Percentiles rank a stretch among this genome's conserved stretches.
These are phyloP conservation scores for Alternaria longipes DNA, from an alignment of 2,329 filamentous ascomycete species.

Conservation along the genomic window DNA sequence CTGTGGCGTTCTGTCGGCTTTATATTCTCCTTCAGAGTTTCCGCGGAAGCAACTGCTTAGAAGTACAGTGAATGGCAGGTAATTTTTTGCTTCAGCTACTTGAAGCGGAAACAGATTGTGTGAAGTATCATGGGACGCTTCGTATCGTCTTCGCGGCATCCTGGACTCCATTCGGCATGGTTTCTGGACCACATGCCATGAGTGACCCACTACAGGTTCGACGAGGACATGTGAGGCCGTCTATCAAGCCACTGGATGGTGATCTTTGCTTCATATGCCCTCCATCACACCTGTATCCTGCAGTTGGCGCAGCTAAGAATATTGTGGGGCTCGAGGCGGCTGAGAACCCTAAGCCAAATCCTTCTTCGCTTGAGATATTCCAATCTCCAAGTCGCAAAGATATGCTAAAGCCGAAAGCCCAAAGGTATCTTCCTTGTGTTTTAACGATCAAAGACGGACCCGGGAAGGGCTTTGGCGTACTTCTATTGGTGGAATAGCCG, in stretches of 20 bases:
- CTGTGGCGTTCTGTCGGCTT: not conserved
- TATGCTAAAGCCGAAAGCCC: not conserved
- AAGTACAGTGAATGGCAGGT: not conserved
- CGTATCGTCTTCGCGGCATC: not conserved
- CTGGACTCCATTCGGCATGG: not conserved
- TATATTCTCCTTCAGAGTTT: not conserved
- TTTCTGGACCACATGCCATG: not conserved
- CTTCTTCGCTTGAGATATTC: not conserved
- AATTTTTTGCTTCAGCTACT: not conserved
- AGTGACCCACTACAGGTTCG: not conserved
- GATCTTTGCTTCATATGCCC: not conserved
- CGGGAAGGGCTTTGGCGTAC: not conserved
- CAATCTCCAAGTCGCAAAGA: not conserved
- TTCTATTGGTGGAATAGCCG: not conserved
- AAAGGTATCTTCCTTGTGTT: not conserved
- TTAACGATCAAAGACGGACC: not conserved
- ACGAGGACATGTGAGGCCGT: not conserved
- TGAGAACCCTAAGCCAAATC: not conserved
- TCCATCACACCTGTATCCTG: not conserved
- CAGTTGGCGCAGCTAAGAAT: not conserved
- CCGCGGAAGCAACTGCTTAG: not conserved
- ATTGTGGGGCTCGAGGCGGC: not conserved
- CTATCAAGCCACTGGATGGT: not conserved
- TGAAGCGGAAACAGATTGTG: not conserved
- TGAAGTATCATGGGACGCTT: not conserved